Percentiles rank a stretch among this genome's conserved stretches.
Evolutionary conservation across 78 protist genomes (phyloP).

Genomic region (Dictyostelium capitatum): DNA sequence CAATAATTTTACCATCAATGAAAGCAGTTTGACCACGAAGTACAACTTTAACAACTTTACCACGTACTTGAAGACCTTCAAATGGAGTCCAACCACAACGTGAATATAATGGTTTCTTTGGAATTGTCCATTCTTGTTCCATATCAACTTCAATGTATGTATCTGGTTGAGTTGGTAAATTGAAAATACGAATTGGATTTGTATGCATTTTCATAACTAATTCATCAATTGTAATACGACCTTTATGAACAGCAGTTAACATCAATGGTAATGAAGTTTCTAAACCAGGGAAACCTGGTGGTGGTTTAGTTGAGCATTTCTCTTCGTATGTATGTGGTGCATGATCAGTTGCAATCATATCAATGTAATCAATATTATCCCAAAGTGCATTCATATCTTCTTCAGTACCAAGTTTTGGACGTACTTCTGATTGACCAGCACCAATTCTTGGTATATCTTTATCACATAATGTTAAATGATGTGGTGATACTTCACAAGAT

Average conservation of each 20-base stretch:
- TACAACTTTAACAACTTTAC: slow-evolving; percentile 68
- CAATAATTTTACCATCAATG: slow-evolving; percentile 78
- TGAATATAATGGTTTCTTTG: slow-evolving; percentile 33
- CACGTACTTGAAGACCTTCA: slow-evolving; percentile 74
- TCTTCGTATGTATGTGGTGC: slow-evolving; percentile 88
- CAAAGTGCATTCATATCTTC: slow-evolving; percentile 85
- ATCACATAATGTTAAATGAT: slow-evolving; percentile 53
- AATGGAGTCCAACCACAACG: slow-evolving; percentile 85
- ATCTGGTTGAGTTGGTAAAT: slow-evolving; percentile 81
- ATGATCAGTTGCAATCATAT: slow-evolving; percentile 88
- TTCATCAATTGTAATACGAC: slow-evolving; percentile 82
- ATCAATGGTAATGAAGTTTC: slow-evolving; percentile 85
- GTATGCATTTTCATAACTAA: slow-evolving; percentile 57
- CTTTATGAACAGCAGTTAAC: slow-evolving; percentile 82
- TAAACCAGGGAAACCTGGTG: slow-evolving; percentile 90
- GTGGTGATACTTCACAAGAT: slow-evolving; percentile 88
- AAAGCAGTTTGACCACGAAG: slow-evolving; percentile 70
- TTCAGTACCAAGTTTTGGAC: slow-evolving; percentile 76
- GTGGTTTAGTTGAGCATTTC: slow-evolving; percentile 73
- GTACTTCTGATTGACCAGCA: slow-evolving; percentile 46
- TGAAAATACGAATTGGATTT: slow-evolving; percentile 77
- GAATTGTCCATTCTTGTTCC: slow-evolving; percentile 81
- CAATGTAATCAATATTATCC: slow-evolving; percentile 88
- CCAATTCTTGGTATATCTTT: slow-evolving; percentile 78
- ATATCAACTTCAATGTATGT: slow-evolving; percentile 84